Evolutionary conservation across 345 rosid genomes (phyloP).

Genomic region (Microthlaspi erraticum): DNA sequence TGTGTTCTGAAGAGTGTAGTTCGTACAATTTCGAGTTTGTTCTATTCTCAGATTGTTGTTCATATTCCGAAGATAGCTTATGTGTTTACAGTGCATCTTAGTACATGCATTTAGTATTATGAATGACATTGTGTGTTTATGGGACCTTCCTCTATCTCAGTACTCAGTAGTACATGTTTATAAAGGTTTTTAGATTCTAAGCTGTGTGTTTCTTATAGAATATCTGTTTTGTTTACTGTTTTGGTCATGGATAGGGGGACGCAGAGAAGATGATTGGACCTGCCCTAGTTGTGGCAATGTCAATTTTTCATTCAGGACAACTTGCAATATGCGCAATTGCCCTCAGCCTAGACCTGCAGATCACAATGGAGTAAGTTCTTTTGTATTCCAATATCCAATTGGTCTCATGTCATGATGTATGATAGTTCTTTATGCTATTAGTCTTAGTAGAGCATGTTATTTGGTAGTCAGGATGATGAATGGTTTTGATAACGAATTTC

Average conservation of each 20-base stretch:
- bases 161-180: background rate
- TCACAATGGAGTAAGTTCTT: constrained; percentile 62
- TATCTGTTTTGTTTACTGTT: constrained; percentile 13
- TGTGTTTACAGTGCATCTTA: too few species aligned
- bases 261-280: constrained; percentile 99
- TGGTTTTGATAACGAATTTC: constrained; percentile 8
- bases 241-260: constrained; percentile 64
- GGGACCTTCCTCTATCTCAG: background rate
- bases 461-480: constrained; percentile 8
- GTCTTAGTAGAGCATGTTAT: constrained; percentile 8
- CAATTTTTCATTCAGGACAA: constrained; percentile 93
- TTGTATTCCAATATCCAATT: background rate
- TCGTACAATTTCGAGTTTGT: constrained; percentile 6
- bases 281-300: constrained; percentile 98
- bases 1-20: background rate
- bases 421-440: background rate
- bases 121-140: background rate
- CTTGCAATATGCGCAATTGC: constrained; percentile 99
- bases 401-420: constrained; percentile 14
- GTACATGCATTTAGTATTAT: background rate
- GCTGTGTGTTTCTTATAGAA: constrained; percentile 21
- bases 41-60: background rate
- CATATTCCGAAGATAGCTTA: background rate
- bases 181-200: background rate
- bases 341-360: constrained; percentile 97